Percentiles rank a stretch among this genome's conserved stretches.
Conservation (phyloP, 1,284 basidiomycete genomes). For the Ceratobasidium theobromae region DNA sequence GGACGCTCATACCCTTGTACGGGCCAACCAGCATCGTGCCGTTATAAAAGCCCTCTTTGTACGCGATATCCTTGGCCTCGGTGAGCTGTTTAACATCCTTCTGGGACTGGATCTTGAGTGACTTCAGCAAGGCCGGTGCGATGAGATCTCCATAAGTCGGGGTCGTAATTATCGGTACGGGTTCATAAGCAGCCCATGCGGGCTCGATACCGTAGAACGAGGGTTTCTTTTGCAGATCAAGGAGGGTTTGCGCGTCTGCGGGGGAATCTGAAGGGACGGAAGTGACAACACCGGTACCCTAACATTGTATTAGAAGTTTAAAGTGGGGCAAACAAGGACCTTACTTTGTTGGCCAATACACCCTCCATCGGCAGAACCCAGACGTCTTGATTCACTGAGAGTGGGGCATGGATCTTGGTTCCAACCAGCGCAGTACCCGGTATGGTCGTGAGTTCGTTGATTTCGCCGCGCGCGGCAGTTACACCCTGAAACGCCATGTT, state of each 20-base stretch:
- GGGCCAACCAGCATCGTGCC: constrained; percentile 90
- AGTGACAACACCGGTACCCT: constrained; percentile 98
- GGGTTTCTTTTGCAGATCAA: constrained; percentile 95
- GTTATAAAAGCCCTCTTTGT: constrained; percentile 98
- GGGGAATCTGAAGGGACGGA: constrained; percentile 98
- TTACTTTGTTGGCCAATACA: constrained; percentile 87
- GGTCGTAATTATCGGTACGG: constrained; percentile 85
- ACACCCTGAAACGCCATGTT: constrained; percentile 98
- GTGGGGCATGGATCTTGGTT: constrained; percentile 88
- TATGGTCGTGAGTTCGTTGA: constrained; percentile 73
- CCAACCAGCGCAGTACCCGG: constrained; percentile 83
- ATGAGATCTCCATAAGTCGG: constrained; percentile 90
- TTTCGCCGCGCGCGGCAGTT: constrained; percentile 67
- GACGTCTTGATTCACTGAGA: constrained; percentile 80
- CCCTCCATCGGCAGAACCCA: constrained; percentile 98
- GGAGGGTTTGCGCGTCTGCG: constrained; percentile 90
- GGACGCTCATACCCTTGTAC: constrained; percentile 83
- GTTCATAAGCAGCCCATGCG: constrained; percentile 83
- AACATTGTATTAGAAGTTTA: constrained; percentile 21
- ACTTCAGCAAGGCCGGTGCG: constrained; percentile 83
- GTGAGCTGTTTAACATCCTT: constrained; percentile 91
- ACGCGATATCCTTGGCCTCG: constrained; percentile 96
- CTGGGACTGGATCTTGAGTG: constrained; percentile 94
- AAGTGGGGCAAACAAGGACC: constrained; percentile 26
- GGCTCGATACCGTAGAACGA: constrained; percentile 96